Percentiles rank a stretch among this genome's conserved stretches.
Conservation (phyloP, 2,329 filamentous ascomycete genomes). For the Phialophora macrospora region DNA sequence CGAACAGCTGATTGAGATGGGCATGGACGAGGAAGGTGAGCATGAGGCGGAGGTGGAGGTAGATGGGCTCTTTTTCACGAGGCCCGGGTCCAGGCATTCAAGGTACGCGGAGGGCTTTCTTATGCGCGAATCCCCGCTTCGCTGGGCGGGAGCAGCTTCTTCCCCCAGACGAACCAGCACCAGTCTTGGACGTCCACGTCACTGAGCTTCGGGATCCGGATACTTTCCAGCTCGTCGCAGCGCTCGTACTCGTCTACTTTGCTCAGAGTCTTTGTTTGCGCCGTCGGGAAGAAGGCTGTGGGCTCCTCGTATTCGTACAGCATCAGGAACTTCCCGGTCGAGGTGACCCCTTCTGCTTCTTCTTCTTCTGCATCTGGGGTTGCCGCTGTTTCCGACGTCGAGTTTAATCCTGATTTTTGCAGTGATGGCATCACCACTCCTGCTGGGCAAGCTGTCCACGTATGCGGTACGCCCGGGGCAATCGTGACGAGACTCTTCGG, state of each 20-base stretch:
- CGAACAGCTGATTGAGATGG: not conserved
- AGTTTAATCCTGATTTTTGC: not conserved
- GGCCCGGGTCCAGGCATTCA: not conserved
- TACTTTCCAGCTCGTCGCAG: slow-evolving; percentile 25
- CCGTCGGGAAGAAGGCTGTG: slow-evolving; percentile 32
- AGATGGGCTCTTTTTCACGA: not conserved
- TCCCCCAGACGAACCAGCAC: slow-evolving; percentile 19
- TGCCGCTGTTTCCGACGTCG: not conserved
- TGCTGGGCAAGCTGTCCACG: slow-evolving; percentile 32
- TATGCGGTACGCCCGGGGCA: slow-evolving; percentile 31
- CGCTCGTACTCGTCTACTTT: slow-evolving; percentile 26
- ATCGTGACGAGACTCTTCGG: slow-evolving; percentile 31
- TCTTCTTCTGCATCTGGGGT: not conserved
- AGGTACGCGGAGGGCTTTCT: not conserved
- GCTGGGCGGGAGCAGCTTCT: not conserved
- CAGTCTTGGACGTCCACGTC: slow-evolving; percentile 15
- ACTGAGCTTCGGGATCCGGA: slow-evolving; percentile 21
- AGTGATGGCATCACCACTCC: slow-evolving; percentile 23
- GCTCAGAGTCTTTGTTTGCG: slow-evolving; percentile 22
- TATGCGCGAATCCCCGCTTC: not conserved
- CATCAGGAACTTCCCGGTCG: slow-evolving; percentile 31
- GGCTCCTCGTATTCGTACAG: slow-evolving; percentile 33
- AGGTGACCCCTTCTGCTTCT: slow-evolving; percentile 3
- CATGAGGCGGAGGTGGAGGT: not conserved
- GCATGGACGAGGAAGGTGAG: not conserved